Evolutionary conservation across 805 yeast genomes (phyloP), one percentile per base, ranked within the genome.

Genomic region (Myxozyma neglecta): DNA sequence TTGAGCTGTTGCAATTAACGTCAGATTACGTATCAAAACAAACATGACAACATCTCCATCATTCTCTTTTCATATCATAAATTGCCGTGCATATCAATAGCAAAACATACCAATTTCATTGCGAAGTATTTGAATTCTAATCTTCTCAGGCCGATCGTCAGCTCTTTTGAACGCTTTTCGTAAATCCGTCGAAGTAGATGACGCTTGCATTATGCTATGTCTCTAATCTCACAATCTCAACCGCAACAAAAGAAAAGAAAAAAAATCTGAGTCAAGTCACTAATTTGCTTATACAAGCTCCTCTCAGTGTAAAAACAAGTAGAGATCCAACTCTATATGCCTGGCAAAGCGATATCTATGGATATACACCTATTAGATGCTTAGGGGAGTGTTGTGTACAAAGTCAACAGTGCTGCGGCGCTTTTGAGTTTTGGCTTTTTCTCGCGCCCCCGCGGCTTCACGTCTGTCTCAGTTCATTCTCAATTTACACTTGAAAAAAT

Each of bases 81-180:
- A 3, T 3, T 13, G 42, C n/a, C 16, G n/a, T n/a, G 42, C 13
- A 13, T 6, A 39, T 39, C n/a, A 39, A 39, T 39, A 39, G 6
- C n/a, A 9, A 13, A 24, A 29, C 50, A 9, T 40, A 62, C 65
- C 65, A 7, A 63, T 63, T 29, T 63, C 66, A 45, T 47, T 63
- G 14, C 58, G 46, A 16, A 63, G 61, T 24, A 63, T 42, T 37
- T 63, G 58, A 6, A 63, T 56, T n/a, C 55, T 20, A 8, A 51
- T 46, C 32, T 51, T 51, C 35, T 40, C 55, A n/a, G 37, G 18
- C 18, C 24, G 10, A 18, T 39, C 46, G 32, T 51, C 46, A 5
- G n/a, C 39, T 29, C 18, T 14, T 32, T 51, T 40, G 18, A 50
- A 44, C 32, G 44, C 53, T 34, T 50, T 50, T 36, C 53, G 43